A percentile compares a stretch with the other conserved stretches of the same genome.
phyloP scores from a whole-genome alignment of 176 grass and related monocot genomes.

The Hordeum marinum region DNA sequence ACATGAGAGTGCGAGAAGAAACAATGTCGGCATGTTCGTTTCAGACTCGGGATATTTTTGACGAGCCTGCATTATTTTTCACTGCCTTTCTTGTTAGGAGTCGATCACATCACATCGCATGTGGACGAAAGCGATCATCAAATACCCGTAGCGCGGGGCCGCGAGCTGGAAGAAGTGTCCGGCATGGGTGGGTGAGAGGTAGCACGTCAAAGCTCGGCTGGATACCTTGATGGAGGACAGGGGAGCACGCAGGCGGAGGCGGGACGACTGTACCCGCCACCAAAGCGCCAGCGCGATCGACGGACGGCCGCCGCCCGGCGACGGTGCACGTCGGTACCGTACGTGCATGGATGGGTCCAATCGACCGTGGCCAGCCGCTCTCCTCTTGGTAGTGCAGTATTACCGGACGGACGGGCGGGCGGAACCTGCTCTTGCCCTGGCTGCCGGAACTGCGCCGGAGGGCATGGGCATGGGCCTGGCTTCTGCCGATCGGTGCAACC shows the following conservation, averaged over 20 bases:
- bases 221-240: not conserved
- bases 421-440: not conserved
- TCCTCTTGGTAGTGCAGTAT: no score
- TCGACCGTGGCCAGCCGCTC: not conserved
- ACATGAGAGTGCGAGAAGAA: no score
- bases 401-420: not conserved
- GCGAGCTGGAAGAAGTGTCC: no score
- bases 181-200: no score
- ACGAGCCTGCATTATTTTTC: no score
- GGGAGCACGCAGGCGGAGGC: not conserved
- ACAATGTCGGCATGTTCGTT: no score
- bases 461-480: not conserved
- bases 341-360: not conserved
- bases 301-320: not conserved
- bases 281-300: not conserved
- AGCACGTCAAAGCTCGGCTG: not conserved
- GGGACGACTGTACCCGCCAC: not conserved
- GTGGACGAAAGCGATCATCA: not conserved
- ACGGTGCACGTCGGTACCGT: not conserved
- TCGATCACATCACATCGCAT: not conserved
- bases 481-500: not conserved
- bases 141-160: no score
- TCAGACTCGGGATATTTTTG: no score
- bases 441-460: not conserved
- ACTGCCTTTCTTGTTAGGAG: not conserved